Conservation (phyloP, 768 basidiomycete species). For the Termitomyces sp. region DNA sequence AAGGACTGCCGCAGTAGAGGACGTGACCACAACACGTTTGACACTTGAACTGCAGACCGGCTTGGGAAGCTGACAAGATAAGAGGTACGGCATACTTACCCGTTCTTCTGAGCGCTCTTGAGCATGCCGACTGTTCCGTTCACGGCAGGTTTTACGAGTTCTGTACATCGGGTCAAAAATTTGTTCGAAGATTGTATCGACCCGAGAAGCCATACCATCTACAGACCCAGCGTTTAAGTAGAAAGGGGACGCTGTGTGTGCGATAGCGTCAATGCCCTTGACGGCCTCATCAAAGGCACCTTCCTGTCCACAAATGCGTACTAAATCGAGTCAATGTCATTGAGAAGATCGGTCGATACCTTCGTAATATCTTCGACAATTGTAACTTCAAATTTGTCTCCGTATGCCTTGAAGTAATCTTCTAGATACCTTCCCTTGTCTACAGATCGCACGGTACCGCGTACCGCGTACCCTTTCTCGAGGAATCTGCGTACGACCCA, state of each 20-base stretch:
- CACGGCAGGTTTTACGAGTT: constrained; percentile 66
- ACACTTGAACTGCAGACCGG: constrained; percentile 16
- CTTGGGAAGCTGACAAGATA: not conserved
- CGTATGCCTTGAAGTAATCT: constrained; percentile 17
- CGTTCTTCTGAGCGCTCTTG: constrained; percentile 48
- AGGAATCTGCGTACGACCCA: constrained; percentile 24
- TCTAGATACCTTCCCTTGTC: constrained; percentile 18
- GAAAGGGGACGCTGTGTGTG: constrained; percentile 58
- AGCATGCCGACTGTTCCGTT: constrained; percentile 63
- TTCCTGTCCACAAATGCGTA: constrained; percentile 24
- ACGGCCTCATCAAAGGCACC: constrained; percentile 70
- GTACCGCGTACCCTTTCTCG: constrained; percentile 21
- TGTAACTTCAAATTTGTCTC: constrained; percentile 20
- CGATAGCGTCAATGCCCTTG: constrained; percentile 59
- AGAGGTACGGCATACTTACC: constrained; percentile 22
- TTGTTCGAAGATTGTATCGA: no score
- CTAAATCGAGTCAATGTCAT: not conserved
- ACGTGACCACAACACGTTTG: constrained; percentile 60
- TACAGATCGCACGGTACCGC: constrained; percentile 20
- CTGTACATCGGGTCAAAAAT: constrained; percentile 21
- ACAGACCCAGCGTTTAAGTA: constrained; percentile 36
- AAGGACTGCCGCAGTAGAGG: constrained; percentile 46
- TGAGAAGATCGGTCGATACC: constrained; percentile 1
- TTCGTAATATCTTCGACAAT: constrained; percentile 21
- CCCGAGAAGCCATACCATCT: constrained; percentile 8